A percentile compares a stretch with the other conserved stretches of the same genome.
Conservation (phyloP, 208 protist genomes). For the Leishmania gerbilli region DNA sequence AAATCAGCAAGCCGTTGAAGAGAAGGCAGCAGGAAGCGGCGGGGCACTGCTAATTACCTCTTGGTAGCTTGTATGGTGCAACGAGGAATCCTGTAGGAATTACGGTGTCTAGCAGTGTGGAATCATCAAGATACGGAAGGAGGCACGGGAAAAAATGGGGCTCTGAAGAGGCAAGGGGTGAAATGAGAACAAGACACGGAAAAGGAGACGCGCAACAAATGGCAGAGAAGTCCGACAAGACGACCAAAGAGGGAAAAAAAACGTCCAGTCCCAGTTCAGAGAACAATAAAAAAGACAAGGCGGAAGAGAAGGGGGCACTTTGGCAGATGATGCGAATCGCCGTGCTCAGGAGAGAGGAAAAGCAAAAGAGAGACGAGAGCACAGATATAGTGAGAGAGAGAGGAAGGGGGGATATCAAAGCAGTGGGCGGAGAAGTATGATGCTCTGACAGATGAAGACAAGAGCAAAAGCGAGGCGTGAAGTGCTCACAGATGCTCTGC, state of each 20-base stretch:
- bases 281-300: neutral
- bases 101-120: neutral
- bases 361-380: neutral
- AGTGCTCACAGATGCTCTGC: neutral
- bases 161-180: neutral
- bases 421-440: neutral
- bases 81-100: neutral
- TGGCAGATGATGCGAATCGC: neutral
- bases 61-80: neutral
- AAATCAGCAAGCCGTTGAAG: neutral
- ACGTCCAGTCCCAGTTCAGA: neutral
- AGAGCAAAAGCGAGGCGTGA: neutral
- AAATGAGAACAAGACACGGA: neutral
- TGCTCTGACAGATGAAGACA: neutral
- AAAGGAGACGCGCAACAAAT: neutral
- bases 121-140: neutral
- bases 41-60: neutral
- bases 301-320: neutral
- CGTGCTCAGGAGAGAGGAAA: neutral
- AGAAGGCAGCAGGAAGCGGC: neutral
- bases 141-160: neutral
- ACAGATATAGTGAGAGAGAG: neutral
- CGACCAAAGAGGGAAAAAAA: neutral
- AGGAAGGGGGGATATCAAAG: neutral
- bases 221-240: neutral